Percentiles rank a stretch among this genome's conserved stretches.
These are phyloP conservation scores for Trichoderma sp. DNA, from an alignment of 2,329 filamentous ascomycete genomes.

Conservation along the genomic window DNA sequence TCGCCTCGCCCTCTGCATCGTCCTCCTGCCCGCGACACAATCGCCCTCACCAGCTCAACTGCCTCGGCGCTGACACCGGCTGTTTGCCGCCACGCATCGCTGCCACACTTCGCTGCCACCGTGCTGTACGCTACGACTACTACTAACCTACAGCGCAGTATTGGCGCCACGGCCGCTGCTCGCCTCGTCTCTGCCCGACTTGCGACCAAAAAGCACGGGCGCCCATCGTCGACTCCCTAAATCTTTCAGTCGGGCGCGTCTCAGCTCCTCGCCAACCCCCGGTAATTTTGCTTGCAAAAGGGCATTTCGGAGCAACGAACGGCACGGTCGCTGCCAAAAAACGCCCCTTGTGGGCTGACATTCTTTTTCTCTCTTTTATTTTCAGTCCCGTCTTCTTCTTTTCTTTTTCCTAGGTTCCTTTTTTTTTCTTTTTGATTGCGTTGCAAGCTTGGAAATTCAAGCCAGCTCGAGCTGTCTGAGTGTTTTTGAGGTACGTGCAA, in stretches of 20 bases:
- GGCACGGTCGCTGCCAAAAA: slow-evolving; percentile 15
- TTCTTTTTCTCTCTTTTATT: slow-evolving; percentile 15
- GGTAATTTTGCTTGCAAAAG: slow-evolving; percentile 16
- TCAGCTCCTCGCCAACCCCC: slow-evolving; percentile 12
- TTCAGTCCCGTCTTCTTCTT: not conserved
- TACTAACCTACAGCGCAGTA: too few relatives aligned
- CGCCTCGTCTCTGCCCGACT: not conserved
- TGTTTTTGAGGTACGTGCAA: slow-evolving; percentile 17
- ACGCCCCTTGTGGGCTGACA: slow-evolving; percentile 19
- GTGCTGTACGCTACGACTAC: too few relatives aligned
- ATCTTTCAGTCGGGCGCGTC: slow-evolving; percentile 18
- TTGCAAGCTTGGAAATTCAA: slow-evolving; percentile 13
- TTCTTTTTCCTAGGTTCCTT: not conserved
- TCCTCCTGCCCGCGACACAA: not conserved
- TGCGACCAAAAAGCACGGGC: slow-evolving; percentile 5
- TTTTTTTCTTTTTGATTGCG: not conserved
- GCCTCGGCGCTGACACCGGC: slow-evolving; percentile 12
- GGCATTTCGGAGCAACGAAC: slow-evolving; percentile 9
- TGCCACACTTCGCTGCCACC: too few relatives aligned
- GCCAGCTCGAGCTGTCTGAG: not conserved
- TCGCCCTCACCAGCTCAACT: slow-evolving; percentile 1
- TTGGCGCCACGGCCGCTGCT: slow-evolving; percentile 10
- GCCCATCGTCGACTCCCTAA: slow-evolving; percentile 16
- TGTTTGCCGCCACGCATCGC: slow-evolving; percentile 19
- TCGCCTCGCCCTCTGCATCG: slow-evolving; percentile 20